Evolutionary conservation across 768 basidiomycete genomes (phyloP), one percentile per base, ranked within the genome.

Genomic region (Trametes cubensis): DNA sequence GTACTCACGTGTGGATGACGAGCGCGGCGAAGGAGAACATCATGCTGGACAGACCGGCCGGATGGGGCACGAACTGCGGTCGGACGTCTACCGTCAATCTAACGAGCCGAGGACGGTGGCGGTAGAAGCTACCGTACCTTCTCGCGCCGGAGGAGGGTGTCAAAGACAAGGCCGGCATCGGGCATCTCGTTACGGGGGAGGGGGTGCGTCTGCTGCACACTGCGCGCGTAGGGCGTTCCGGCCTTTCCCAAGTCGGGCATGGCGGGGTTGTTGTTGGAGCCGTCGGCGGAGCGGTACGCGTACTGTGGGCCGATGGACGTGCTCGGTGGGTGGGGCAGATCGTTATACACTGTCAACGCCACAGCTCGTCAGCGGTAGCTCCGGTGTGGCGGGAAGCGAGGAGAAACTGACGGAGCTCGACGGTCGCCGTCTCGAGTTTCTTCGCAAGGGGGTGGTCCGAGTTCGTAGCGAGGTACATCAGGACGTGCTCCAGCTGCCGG

Each of bases 21-120:
- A 93, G 81, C 1, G 91, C 85, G 8, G 91, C 92, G 64, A 90
- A 93, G 7, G 86, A 78, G 70, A 94, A 94, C 86, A 94, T 88
- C 70, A 90, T 67, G 46, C 86, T 83, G 1, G 90, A 92, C 40
- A 94, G 77, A 0, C 92, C 92, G 6, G 83, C 86, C 6, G 93
- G 92, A 69, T 94, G 93, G 65, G 83, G 73, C 10, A 81, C 79
- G 69, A 91, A 90, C 90, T 93, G 59, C 2, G 56, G 58, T n/a
- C 58, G 13, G 1, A 40, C 30, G 30, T 55, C 21, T 44, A 46
- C 53, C 28, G 20, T 6, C 26, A 14, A 38, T 7, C 13, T 7
- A 4, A 52, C 21, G 1, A 40, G 28, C 15, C 11, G 25, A 21
- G 17, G 25, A 34, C 28, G 15, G 20, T 0, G 28, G 17, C 11